A percentile compares a stretch with the other conserved stretches of the same genome.
phyloP scores from a whole-genome alignment of 345 rosid genomes.

The Salix exigua region DNA sequence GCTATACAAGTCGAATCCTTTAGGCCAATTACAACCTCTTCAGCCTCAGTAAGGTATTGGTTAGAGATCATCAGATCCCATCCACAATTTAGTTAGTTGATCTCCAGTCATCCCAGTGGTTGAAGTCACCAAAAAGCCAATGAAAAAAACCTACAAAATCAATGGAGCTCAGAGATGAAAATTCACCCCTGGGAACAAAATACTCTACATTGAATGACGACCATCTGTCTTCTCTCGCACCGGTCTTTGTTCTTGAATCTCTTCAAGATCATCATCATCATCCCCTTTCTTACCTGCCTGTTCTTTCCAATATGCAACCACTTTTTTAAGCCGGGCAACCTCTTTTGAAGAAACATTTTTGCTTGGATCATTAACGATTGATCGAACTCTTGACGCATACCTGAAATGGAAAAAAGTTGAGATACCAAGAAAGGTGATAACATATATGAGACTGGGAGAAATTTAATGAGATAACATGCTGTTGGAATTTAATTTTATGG shows the following conservation, averaged over 20 bases:
- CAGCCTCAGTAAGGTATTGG: background rate
- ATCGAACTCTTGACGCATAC: slow-evolving; percentile 89
- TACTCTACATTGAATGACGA: slow-evolving; percentile 47
- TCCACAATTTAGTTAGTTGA: background rate
- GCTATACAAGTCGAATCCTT: slow-evolving; percentile 15
- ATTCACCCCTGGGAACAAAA: background rate
- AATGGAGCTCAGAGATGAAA: background rate
- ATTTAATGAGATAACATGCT: background rate
- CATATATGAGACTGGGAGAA: background rate
- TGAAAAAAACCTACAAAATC: background rate
- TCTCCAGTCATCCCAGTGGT: background rate
- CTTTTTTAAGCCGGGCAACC: slow-evolving; percentile 72
- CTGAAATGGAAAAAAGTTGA: slow-evolving; percentile 23
- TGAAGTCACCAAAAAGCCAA: background rate
- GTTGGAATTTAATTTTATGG: background rate
- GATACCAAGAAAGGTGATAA: background rate
- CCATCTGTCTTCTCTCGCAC: slow-evolving; percentile 49
- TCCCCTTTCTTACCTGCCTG: slow-evolving; percentile 80
- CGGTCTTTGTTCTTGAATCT: slow-evolving; percentile 63
- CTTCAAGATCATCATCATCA: slow-evolving; percentile 80
- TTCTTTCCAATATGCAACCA: slow-evolving; percentile 84
- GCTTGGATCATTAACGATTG: slow-evolving; percentile 85
- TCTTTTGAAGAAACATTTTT: slow-evolving; percentile 85
- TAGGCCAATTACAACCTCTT: slow-evolving; percentile 3
- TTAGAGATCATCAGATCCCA: background rate